phyloP scores from a whole-genome alignment of 2,329 filamentous ascomycete species.

The Fusarium pseudoanthophilum region DNA sequence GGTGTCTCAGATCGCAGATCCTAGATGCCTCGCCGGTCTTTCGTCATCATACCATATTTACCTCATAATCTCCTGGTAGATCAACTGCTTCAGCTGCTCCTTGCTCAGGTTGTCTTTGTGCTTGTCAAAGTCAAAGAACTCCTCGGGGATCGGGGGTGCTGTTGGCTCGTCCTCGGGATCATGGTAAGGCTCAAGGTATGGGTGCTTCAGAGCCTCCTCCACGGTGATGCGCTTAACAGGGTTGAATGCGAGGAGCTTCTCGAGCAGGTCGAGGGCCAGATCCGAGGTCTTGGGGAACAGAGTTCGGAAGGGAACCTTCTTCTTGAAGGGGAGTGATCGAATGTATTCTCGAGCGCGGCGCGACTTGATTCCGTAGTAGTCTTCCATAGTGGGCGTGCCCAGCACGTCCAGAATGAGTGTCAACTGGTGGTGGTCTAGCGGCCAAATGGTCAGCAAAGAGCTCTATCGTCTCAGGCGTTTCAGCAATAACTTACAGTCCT shows the following conservation, averaged over 20 bases:
- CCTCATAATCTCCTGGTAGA: conserved; percentile 95
- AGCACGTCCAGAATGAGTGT: conserved; percentile 97
- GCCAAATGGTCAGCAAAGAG: conserved; percentile 8
- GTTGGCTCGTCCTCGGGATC: conserved; percentile 98
- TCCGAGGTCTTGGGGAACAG: conserved; percentile 99
- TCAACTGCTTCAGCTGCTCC: conserved; percentile 96
- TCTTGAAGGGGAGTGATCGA: conserved; percentile 97
- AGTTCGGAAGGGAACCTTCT: conserved; percentile 97
- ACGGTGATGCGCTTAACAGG: conserved; percentile 98
- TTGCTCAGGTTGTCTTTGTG: conserved; percentile 99
- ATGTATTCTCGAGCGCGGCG: conserved; percentile 98
- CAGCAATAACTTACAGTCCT: conserved; percentile 79
- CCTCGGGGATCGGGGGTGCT: conserved; percentile 94
- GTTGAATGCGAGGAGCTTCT: conserved; percentile 97
- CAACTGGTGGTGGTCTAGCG: conserved; percentile 91
- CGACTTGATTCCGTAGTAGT: conserved; percentile 99
- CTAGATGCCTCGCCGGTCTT: conserved; percentile 1
- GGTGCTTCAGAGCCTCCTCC: conserved; percentile 95
- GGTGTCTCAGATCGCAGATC: conserved; percentile 22
- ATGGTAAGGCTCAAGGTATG: conserved; percentile 98
- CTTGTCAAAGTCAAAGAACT: conserved; percentile 99
- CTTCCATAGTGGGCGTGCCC: conserved; percentile 98
- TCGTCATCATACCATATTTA: conserved; percentile 45
- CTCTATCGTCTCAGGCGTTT: neutral
- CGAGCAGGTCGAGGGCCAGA: conserved; percentile 88